These are phyloP conservation scores for Buddleja alternifolia DNA, from an alignment of 257 asterid genomes.

Conservation along the genomic window DNA sequence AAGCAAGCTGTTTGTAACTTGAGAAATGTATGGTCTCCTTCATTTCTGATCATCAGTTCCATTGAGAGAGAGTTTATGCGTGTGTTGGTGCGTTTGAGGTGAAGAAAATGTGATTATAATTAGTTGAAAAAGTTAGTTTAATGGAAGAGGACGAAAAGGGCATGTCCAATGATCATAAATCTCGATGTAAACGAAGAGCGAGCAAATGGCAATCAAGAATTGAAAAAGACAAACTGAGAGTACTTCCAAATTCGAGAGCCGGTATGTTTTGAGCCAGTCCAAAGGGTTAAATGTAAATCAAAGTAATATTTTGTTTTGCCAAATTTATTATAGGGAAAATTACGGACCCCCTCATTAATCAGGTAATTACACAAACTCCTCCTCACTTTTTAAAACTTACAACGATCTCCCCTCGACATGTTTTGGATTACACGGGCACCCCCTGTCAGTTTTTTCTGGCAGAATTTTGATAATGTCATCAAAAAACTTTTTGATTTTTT, in stretches of 20 bases:
- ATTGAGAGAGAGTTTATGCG: constrained; percentile 14
- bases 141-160: constrained; percentile 1
- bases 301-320: too few relatives aligned
- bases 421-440: too few relatives aligned
- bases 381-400: too few relatives aligned
- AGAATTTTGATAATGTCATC: too few relatives aligned
- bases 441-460: too few relatives aligned
- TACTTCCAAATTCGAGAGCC: constrained; percentile 31
- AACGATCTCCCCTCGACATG: too few relatives aligned
- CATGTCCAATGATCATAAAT: neutral
- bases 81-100: neutral
- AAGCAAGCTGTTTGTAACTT: constrained; percentile 47
- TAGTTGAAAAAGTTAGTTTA: constrained; percentile 6
- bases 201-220: constrained; percentile 39
- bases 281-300: neutral
- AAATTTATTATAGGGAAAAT: too few relatives aligned
- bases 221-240: constrained; percentile 33
- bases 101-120: too few relatives aligned
- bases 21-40: constrained; percentile 43
- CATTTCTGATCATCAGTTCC: constrained; percentile 35
- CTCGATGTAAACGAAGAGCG: constrained; percentile 39
- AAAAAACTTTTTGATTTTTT: too few relatives aligned
- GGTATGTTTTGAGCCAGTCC: constrained; percentile 28
- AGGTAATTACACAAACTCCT: too few relatives aligned
- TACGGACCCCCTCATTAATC: too few relatives aligned